phyloP scores from a whole-genome alignment of 192 early-diverging fungal genomes.

The Coemansia sp. region DNA sequence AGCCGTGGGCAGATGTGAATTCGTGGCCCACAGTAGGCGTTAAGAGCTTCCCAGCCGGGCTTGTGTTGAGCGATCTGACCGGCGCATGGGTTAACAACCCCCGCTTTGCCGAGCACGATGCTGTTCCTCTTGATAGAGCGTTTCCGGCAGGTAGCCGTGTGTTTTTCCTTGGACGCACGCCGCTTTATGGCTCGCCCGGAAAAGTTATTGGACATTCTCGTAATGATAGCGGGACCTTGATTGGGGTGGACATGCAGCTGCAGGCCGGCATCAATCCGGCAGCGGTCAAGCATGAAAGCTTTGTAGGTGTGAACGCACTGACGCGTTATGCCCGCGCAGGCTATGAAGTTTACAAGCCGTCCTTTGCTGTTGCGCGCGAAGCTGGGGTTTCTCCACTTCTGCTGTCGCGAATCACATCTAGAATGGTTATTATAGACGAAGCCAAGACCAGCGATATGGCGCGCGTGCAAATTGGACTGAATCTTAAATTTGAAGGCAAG shows the following conservation, averaged over 20 bases:
- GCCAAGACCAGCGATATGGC: constrained; percentile 58
- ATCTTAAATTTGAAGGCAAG: constrained; percentile 88
- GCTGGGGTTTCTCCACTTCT: constrained; percentile 64
- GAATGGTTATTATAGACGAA: constrained; percentile 60
- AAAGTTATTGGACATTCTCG: constrained; percentile 64
- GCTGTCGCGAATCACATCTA: constrained; percentile 83
- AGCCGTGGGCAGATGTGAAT: constrained; percentile 28
- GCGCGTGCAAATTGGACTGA: constrained; percentile 75
- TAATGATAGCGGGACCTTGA: constrained; percentile 7
- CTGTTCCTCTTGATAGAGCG: constrained; percentile 66
- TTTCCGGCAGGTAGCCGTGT: constrained; percentile 69
- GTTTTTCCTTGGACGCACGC: constrained; percentile 74
- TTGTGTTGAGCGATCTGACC: constrained; percentile 56
- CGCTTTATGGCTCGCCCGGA: constrained; percentile 70
- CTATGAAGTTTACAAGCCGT: constrained; percentile 59
- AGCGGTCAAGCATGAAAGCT: constrained; percentile 31
- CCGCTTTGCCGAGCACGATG: constrained; percentile 69
- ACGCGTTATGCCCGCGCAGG: constrained; percentile 11
- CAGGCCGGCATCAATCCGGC: constrained; percentile 16
- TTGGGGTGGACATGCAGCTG: constrained; percentile 42
- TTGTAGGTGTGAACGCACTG: constrained; percentile 34
- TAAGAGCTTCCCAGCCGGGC: constrained; percentile 17
- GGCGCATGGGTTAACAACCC: constrained; percentile 59
- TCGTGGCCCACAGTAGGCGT: constrained; percentile 29
- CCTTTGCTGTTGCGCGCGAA: constrained; percentile 66